Percentiles rank a stretch among this genome's conserved stretches.
These are phyloP conservation scores for Silene coronaria DNA, from an alignment of 179 eudicot species.

Conservation along the genomic window DNA sequence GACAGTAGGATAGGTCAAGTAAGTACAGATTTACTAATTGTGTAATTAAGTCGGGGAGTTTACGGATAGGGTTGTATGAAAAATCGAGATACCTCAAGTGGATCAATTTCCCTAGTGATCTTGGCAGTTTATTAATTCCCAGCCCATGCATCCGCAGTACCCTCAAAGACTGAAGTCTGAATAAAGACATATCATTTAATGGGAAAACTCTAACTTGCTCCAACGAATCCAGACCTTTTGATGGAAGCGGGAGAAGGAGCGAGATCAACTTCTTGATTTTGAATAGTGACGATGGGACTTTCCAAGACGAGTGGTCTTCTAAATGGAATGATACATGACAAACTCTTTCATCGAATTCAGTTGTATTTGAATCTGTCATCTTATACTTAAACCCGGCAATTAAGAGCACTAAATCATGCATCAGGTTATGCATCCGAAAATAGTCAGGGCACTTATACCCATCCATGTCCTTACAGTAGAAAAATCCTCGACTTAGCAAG, in stretches of 20 bases:
- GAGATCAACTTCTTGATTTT: conserved; percentile 2
- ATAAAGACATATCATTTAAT: not conserved
- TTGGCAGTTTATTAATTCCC: not conserved
- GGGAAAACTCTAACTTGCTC: not conserved
- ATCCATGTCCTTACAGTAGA: not conserved
- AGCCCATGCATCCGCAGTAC: not conserved
- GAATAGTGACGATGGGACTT: not conserved
- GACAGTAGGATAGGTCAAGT: not conserved
- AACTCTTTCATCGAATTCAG: conserved; percentile 4
- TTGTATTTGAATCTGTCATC: conserved; percentile 1
- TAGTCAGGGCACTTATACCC: no score
- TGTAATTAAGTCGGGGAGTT: conserved; percentile 1
- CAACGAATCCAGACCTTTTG: not conserved
- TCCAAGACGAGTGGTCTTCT: not conserved
- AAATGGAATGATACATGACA: conserved; percentile 1
- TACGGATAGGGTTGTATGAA: not conserved
- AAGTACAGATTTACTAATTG: not conserved
- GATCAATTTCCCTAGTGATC: not conserved
- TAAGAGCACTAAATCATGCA: no score
- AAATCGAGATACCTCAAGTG: not conserved
- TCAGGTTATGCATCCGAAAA: no score
- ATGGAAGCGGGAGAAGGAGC: not conserved
- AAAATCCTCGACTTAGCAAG: not conserved
- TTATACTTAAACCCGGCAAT: not conserved
- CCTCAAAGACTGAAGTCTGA: not conserved